Base-by-base conservation (phyloP, 345 rosid genomes). In the Sapria himalayana region DNA sequence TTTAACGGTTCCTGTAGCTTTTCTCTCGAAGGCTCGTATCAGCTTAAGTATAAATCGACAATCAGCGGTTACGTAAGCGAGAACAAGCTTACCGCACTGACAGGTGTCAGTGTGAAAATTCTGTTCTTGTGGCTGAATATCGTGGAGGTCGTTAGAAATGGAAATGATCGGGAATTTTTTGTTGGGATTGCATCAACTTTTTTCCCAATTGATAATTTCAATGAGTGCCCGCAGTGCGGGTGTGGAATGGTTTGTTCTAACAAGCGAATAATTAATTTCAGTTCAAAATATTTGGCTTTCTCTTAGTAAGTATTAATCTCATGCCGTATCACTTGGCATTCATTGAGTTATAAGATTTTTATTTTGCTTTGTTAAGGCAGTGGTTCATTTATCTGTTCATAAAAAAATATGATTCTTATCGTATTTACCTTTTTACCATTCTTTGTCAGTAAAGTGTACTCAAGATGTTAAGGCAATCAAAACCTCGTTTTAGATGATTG, bases 121-220 rank as follows among this genome's bases (percentile, higher is more conserved):
- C 44, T 84, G 46, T 84, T 84, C 60, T 46, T 80, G 14, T 91
- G 99, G 99, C 55, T 91, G 32, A 75, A 84, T 49, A 91, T 91
- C 22, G 92, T 80, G 15, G 96, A 84, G 63, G 96, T 91, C 10
- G 33, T 16, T 21, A 60, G 99, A 55, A 40, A 49, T 1, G 80
- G 64, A 0, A 74, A 77, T 18, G 72, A 80, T 15, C 60, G 84
- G 55, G 66, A 60, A 3, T 80, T 91, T 52, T 91, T 95, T 4
- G 94, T 91, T 9, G 96, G 99, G 50, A 68, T 91, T 15, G 77
- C 94, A 1, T 91, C 99, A 15, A 93, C 99, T 0, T 51, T 45
- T 33, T 91, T 91, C 35, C 37, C 54, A 10, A 70, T 84, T 38
- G 74, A 77, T 13, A 86, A 84, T 61, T 91, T 91, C 55, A 73